Base-by-base conservation (phyloP, 2,329 filamentous ascomycete species). In the Reticulascus tulasneorum region DNA sequence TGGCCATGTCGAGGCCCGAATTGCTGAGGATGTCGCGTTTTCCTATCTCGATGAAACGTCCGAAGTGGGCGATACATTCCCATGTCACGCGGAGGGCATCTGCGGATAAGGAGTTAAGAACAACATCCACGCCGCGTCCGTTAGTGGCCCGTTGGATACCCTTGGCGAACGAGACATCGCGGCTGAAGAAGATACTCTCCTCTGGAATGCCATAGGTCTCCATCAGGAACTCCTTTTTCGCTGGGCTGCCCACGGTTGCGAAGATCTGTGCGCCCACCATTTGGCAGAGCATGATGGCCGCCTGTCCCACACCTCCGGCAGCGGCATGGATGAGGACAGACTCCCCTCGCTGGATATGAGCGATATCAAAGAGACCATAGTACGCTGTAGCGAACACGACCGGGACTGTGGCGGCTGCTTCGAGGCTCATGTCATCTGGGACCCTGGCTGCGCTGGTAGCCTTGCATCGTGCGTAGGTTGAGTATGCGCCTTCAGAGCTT, bases 1-100 rank as follows among this genome's bases (percentile, higher is more conserved):
- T 62, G 10, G 58, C 47, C 62, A 76, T 68, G 22, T 73, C 67
- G 1, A 77, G 50, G 2, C 62, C 52, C 2, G 56, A 60, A 36
- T 64, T 68, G 36, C 50, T 55, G 7, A 51, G 48, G 17, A 62
- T 52, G 25, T 67, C 64, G 22, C 55, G 46, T 42, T 56, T 61
- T 7, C 63, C 61, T 26, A 72, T 60, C 34, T 74, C 68, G 7
- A 73, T 47, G 31, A 73, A 68, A 4, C 62, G 55, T 2, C 67
- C 69, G 42, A 66, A 67, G 4, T 52, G 54, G 23, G 62, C 63
- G 10, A 75, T 48, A 33, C 62, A 67, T 4, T 57, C 53, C 64
- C 62, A 71, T 0, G 67, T 63, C 22, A 63, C 62, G 3, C 55
- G 54, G 2, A 70, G 47, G 2, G 55, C 46, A 9, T 69, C 64